Evolutionary conservation across 106 monocot genomes (phyloP), one percentile per base, ranked within the genome.

Genomic region (Dendrobium catenatum): DNA sequence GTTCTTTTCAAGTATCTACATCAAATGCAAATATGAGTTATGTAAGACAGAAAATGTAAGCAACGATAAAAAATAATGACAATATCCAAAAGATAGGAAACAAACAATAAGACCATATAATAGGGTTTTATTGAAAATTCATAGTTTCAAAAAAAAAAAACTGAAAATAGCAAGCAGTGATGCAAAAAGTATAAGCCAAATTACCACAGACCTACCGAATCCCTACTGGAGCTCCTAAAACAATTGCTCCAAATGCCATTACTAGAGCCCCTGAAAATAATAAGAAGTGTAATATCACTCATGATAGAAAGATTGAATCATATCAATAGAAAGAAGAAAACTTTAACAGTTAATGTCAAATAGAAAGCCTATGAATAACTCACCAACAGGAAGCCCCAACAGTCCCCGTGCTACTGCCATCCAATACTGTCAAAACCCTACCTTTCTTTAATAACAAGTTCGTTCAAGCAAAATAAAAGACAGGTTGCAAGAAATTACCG

Each of bases 191-290:
- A 61, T 61, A 6, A 61, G 6, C 22, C 70, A 43, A 73, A 73
- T 73, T 16, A 20, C 6, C 8, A 20, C 44, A 0, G 20, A 74
- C 74, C 7, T 78, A 89, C 89, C 83, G 84, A 40, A 81, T 54
- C 19, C 89, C 84, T 47, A 89, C 49, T 51, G 92, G 89, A 72
- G 92, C 89, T 43, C 89, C 89, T 22, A 92, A 82, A 88, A 92
- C 92, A 80, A 92, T 88, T 77, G 89, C 92, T 76, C 89, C 89
- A 92, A 92, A 92, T 84, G 92, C 88, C 86, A 89, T 92, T 73
- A 89, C 20, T 49, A 88, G 64, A 76, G 88, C 92, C 22, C 92
- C 92, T 92, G 78, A 58, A 77, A 84, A 59, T 26, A 55, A 72
- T 5, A 82, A 79, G 75, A 8, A 33, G 43, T 13, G 41, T 70